Conservation (phyloP, 2,329 filamentous ascomycete genomes). For the Aspergillus hiratsukae region DNA sequence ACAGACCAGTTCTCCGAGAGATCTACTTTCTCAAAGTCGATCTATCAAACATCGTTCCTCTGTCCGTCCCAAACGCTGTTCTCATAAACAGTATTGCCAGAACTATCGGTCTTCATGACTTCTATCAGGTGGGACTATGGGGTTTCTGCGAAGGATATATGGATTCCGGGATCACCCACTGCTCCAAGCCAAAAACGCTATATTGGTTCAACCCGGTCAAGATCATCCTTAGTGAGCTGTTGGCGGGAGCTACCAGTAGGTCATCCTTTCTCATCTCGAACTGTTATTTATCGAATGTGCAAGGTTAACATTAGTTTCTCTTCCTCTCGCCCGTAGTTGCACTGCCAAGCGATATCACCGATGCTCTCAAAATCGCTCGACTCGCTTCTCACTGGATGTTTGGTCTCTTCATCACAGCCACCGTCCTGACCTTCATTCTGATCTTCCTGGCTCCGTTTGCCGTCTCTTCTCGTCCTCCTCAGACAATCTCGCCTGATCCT, state of each 20-base stretch:
- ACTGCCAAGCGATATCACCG: slow-evolving; percentile 67
- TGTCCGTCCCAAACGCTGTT: slow-evolving; percentile 64
- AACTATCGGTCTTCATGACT: slow-evolving; percentile 83
- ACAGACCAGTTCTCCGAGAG: slow-evolving; percentile 57
- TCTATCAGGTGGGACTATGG: slow-evolving; percentile 91
- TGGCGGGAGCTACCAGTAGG: slow-evolving; percentile 72
- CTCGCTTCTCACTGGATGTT: slow-evolving; percentile 84
- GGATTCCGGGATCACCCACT: slow-evolving; percentile 64
- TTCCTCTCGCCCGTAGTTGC: slow-evolving; percentile 51
- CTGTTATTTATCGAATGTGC: not conserved
- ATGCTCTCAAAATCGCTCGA: slow-evolving; percentile 69
- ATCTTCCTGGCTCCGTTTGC: slow-evolving; percentile 60
- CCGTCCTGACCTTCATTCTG: slow-evolving; percentile 66
- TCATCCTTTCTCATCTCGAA: not conserved
- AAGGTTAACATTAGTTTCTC: not conserved
- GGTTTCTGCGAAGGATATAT: slow-evolving; percentile 84
- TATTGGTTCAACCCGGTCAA: slow-evolving; percentile 92
- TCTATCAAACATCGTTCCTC: slow-evolving; percentile 74
- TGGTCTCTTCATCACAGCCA: slow-evolving; percentile 71
- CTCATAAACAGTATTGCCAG: slow-evolving; percentile 85
- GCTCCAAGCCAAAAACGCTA: slow-evolving; percentile 63
- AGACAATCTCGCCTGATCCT: slow-evolving; percentile 27
- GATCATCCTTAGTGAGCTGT: slow-evolving; percentile 73
- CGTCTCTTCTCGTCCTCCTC: slow-evolving; percentile 37
- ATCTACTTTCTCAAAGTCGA: slow-evolving; percentile 85